These are phyloP conservation scores for Thalassiosira allenii DNA, from an alignment of 352 stramenopile species.

Conservation along the genomic window DNA sequence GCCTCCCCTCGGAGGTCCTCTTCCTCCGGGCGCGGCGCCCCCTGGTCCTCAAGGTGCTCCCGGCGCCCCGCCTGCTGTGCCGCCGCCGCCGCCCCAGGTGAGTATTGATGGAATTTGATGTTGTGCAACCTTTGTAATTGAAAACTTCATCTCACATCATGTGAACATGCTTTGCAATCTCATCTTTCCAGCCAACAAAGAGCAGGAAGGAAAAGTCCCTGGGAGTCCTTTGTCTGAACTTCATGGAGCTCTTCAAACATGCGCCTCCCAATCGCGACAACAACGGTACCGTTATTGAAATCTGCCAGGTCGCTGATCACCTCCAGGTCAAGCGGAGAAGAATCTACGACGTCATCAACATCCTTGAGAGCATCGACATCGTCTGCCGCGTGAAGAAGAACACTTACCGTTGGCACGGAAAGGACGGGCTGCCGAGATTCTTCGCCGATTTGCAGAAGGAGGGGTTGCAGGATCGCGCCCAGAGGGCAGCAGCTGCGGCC, in stretches of 20 bases:
- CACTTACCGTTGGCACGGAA: constrained; percentile 89
- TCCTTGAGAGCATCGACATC: constrained; percentile 94
- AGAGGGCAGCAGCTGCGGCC: constrained; percentile 35
- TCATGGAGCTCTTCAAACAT: constrained; percentile 68
- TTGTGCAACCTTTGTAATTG: too few relatives aligned
- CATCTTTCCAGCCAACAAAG: not conserved
- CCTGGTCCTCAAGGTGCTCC: not conserved
- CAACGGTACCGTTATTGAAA: constrained; percentile 81
- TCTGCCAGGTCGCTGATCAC: constrained; percentile 61
- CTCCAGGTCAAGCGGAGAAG: constrained; percentile 91
- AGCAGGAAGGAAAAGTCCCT: constrained; percentile 82
- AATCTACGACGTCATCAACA: constrained; percentile 99
- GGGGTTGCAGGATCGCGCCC: constrained; percentile 48
- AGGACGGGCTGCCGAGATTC: constrained; percentile 66
- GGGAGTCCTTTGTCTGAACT: constrained; percentile 75
- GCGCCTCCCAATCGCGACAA: constrained; percentile 46
- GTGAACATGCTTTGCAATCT: too few relatives aligned
- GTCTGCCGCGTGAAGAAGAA: constrained; percentile 97
- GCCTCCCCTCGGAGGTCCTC: not conserved
- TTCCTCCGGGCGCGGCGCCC: not conserved
- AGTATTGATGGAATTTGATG: too few relatives aligned
- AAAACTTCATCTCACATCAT: too few relatives aligned
- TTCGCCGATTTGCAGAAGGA: constrained; percentile 78
- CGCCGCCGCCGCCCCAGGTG: too few relatives aligned
- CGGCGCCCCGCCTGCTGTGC: too few relatives aligned